phyloP scores from a whole-genome alignment of 2,329 filamentous ascomycete genomes.

The Trichoderma atroviride region DNA sequence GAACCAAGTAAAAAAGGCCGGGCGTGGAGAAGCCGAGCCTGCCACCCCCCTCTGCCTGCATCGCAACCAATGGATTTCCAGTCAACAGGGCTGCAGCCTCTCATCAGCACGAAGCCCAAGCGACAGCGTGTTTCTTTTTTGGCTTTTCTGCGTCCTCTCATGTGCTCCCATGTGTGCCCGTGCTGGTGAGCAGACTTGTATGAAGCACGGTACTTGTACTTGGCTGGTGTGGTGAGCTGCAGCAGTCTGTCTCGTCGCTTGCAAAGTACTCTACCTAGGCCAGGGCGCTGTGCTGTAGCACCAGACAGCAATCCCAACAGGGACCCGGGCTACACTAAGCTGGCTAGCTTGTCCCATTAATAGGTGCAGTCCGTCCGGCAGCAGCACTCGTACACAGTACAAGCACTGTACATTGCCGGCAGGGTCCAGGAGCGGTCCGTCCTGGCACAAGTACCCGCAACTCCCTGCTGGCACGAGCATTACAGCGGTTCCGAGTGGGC shows the following conservation, averaged over 20 bases:
- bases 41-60: background rate
- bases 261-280: background rate
- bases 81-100: conserved; percentile 13
- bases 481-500: background rate
- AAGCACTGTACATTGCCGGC: background rate
- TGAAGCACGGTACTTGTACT: background rate
- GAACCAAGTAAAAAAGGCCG: background rate
- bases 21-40: conserved; percentile 11
- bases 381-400: background rate
- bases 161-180: background rate
- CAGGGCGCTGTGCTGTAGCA: background rate
- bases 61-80: background rate
- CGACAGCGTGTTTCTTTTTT: background rate
- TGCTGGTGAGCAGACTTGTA: background rate
- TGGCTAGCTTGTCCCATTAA: background rate
- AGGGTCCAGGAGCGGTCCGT: background rate
- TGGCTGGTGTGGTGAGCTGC: background rate
- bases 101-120: background rate
- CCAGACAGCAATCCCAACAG: background rate
- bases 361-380: background rate
- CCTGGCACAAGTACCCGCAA: background rate
- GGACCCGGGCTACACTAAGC: background rate
- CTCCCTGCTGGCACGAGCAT: background rate
- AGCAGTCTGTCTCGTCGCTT: background rate
- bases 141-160: background rate